Evolutionary conservation across 257 asterid genomes (phyloP), one percentile per base, ranked within the genome.

Genomic region (Rhazya stricta): DNA sequence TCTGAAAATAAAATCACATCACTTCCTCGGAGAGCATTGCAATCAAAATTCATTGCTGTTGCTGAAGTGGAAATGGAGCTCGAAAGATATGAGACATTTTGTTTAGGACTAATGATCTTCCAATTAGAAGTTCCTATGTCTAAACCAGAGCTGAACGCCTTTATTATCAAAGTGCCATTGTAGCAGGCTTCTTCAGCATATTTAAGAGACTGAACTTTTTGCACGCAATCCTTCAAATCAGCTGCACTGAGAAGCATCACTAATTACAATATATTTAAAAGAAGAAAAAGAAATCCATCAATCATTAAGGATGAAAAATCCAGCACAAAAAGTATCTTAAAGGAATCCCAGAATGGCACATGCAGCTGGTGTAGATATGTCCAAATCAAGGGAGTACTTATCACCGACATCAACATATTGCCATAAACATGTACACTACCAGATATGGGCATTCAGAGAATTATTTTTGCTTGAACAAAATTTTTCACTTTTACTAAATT

Each of bases 61-160:
- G 79, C 73, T 50, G 97, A 84, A 73, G 85, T 71, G 73, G 85
- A 83, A 75, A 86, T 79, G 58, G 97, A 91, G 79, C 88, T 83
- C 66, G 99, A 90, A 67, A 94, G 73, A 79, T 89, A 94, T 29
- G 87, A 80, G 58, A 87, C 67, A 74, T 82, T 86, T 80, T 90
- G 91, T 80, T 84, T 83, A 56, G 94, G 97, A 77, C 88, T 69
- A 58, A 69, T 74, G 78, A 94, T 89, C 62, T 83, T 85, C 97
- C 99, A 92, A 77, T 90, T 94, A 80, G 94, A 92, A 30, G 97
- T 84, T 77, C 99, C 99, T 72, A 94, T 87, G 71, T 94, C 97
- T 78, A 92, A 85, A 76, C 97, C 97, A 73, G 99, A 94, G 81
- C 96, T 89, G 76, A 86, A 83, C 29, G 97, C 87, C 81, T 87